Percentiles rank a stretch among this genome's conserved stretches.
Conservation (phyloP, 805 yeast species). For the Candida loeiensis region DNA sequence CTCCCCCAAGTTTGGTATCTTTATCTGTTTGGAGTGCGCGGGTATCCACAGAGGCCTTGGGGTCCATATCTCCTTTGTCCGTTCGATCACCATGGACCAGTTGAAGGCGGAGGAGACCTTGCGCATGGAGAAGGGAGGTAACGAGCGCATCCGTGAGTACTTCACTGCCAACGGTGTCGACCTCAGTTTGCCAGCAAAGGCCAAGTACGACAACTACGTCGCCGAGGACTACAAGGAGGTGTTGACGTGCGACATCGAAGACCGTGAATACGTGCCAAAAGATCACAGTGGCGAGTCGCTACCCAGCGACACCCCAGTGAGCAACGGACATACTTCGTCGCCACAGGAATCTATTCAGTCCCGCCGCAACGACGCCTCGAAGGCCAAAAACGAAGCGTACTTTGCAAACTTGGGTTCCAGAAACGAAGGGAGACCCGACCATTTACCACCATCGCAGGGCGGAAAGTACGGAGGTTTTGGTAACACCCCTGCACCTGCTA, state of each 20-base stretch:
- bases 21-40: conserved; percentile 96
- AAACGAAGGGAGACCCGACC: conserved; percentile 69
- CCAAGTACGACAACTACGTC: conserved; percentile 81
- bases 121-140: conserved; percentile 94
- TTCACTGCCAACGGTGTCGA: conserved; percentile 72
- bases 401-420: conserved; percentile 74
- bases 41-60: conserved; percentile 95
- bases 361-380: conserved; percentile 39
- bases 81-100: conserved; percentile 98
- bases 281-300: conserved; percentile 51
- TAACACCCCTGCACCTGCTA: conserved; percentile 57
- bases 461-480: conserved; percentile 94
- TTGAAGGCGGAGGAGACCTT: conserved; percentile 88
- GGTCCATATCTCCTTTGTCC: conserved; percentile 92
- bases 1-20: conserved; percentile 95
- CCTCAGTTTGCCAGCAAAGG: conserved; percentile 55
- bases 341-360: conserved; percentile 31
- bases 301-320: conserved; percentile 24
- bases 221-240: conserved; percentile 93
- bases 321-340: conserved; percentile 20
- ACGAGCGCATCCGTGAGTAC: conserved; percentile 66
- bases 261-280: conserved; percentile 61
- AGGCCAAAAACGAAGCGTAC: conserved; percentile 71
- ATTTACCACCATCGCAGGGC: conserved; percentile 89
- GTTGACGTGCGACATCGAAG: conserved; percentile 72